A percentile compares a stretch with the other conserved stretches of the same genome.
Evolutionary conservation across 2,329 filamentous ascomycete species (phyloP).

Genomic region (Cladosporium sp.): DNA sequence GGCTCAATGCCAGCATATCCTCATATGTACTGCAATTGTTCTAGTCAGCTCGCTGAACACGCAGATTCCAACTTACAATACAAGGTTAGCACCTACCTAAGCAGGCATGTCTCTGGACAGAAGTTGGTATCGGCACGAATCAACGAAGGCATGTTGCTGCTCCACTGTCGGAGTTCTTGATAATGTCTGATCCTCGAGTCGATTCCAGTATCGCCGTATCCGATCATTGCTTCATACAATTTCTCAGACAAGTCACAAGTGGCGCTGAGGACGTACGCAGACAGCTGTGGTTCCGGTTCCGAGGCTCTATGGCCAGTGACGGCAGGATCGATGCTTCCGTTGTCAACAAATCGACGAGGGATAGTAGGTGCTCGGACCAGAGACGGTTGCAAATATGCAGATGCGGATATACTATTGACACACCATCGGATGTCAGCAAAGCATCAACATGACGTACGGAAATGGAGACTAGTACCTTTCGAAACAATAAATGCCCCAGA

Average conservation of each 20-base stretch:
- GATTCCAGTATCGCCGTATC: neutral
- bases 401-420: conserved; percentile 6
- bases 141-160: conserved; percentile 5
- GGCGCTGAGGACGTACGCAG: conserved; percentile 7
- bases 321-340: conserved; percentile 9
- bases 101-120: conserved; percentile 6
- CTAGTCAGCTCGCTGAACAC: neutral
- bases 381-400: conserved; percentile 8
- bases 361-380: conserved; percentile 4
- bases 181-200: conserved; percentile 7
- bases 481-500: conserved; percentile 11
- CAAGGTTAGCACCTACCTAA: neutral
- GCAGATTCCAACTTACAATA: too few relatives aligned
- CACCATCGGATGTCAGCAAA: neutral
- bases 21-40: neutral
- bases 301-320: conserved; percentile 5
- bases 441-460: neutral
- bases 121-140: conserved; percentile 9
- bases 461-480: neutral
- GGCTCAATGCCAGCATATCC: conserved; percentile 5
- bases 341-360: conserved; percentile 6
- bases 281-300: conserved; percentile 9
- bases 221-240: conserved; percentile 3
- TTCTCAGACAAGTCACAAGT: conserved; percentile 9
- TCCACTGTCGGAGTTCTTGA: conserved; percentile 8